Percentiles rank a stretch among this genome's conserved stretches.
These are phyloP conservation scores for Hypoxylon lienhwacheense DNA, from an alignment of 495 filamentous ascomycete genomes.

Conservation along the genomic window DNA sequence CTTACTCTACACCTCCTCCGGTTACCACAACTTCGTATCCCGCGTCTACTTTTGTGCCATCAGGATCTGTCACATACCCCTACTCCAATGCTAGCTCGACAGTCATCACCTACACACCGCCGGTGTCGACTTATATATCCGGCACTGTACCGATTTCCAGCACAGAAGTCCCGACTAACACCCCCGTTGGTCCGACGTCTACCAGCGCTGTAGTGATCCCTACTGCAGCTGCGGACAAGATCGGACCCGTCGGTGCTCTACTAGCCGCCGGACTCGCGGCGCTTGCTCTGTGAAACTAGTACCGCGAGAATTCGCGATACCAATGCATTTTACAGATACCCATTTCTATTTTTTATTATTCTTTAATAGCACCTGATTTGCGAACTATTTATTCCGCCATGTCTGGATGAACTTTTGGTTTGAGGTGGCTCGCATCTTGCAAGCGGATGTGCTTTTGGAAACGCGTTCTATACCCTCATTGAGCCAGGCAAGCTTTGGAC, in stretches of 20 bases:
- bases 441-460: conserved; percentile 14
- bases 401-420: conserved; percentile 7
- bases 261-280: conserved; percentile 39
- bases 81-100: conserved; percentile 25
- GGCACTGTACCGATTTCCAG: conserved; percentile 26
- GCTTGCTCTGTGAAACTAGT: conserved; percentile 36
- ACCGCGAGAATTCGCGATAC: conserved; percentile 8
- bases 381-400: conserved; percentile 12
- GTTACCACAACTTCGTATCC: conserved; percentile 19
- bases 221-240: conserved; percentile 38
- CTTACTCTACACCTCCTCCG: conserved; percentile 29
- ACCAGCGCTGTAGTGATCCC: conserved; percentile 23
- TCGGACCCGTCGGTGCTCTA: conserved; percentile 37
- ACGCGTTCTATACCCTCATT: conserved; percentile 36
- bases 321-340: conserved; percentile 33
- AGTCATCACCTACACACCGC: conserved; percentile 28
- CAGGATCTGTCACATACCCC: conserved; percentile 15
- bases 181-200: conserved; percentile 20
- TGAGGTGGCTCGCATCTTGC: conserved; percentile 20
- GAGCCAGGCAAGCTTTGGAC: conserved; percentile 14
- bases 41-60: conserved; percentile 11
- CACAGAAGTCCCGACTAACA: conserved; percentile 19
- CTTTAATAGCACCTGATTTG: conserved; percentile 9
- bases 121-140: conserved; percentile 26
- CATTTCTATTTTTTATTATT: conserved; percentile 11